Evolutionary conservation across 192 early-diverging fungal species (phyloP).

Genomic region (Rhizophagus sp.): DNA sequence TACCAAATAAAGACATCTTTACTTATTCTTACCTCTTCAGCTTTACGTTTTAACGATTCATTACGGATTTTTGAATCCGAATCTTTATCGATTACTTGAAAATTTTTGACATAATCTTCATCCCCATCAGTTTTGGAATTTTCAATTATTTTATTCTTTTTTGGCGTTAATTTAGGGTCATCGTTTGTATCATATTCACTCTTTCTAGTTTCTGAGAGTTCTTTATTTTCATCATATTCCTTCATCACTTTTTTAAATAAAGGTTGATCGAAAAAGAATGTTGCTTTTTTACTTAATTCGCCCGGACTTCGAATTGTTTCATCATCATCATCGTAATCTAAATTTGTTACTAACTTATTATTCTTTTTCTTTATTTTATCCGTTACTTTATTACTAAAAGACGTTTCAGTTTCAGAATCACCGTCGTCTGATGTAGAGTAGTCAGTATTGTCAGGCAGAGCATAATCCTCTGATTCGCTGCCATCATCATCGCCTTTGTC

Average conservation of each 20-base stretch:
- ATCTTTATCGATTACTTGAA: conserved; percentile 3
- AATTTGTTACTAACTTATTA: conserved; percentile 43
- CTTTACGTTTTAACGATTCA: conserved; percentile 57
- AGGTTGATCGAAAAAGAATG: conserved; percentile 96
- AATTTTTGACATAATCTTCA: neutral
- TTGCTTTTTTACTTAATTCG: conserved; percentile 77
- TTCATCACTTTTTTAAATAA: conserved; percentile 74
- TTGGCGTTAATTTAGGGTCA: conserved; percentile 30
- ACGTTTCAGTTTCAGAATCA: conserved; percentile 42
- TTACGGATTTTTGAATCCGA: conserved; percentile 31
- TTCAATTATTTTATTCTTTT: conserved; percentile 37
- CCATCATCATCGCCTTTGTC: conserved; percentile 49
- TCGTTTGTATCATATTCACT: conserved; percentile 41
- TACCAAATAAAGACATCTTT: neutral
- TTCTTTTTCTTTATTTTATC: conserved; percentile 34
- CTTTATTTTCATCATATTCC: conserved; percentile 56
- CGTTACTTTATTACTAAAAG: conserved; percentile 14
- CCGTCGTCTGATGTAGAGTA: conserved; percentile 38
- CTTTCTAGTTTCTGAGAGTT: conserved; percentile 47
- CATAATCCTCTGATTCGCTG: conserved; percentile 15
- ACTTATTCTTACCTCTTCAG: conserved; percentile 37
- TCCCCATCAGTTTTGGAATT: conserved; percentile 30
- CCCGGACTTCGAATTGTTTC: conserved; percentile 42
- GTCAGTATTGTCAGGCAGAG: neutral
- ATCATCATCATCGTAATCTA: conserved; percentile 49